Percentiles rank a stretch among this genome's conserved stretches.
These are phyloP conservation scores for Cystobasidium pallidum DNA, from an alignment of 1,284 basidiomycete species.

Conservation along the genomic window DNA sequence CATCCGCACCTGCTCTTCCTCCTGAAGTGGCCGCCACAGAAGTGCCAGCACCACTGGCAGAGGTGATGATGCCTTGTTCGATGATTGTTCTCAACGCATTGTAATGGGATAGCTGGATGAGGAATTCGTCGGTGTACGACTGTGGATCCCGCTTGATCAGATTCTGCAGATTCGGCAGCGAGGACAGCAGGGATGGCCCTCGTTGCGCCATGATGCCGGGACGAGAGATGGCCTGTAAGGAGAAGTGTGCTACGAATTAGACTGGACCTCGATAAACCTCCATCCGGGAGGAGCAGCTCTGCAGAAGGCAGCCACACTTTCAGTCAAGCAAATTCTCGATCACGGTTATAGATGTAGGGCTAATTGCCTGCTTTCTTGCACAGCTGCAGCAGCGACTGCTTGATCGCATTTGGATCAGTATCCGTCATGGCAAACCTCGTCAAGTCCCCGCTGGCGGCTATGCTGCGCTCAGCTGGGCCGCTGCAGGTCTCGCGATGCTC, in stretches of 20 bases:
- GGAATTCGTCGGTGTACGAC: conserved; percentile 92
- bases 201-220: conserved; percentile 41
- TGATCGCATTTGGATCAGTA: too few species aligned
- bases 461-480: conserved; percentile 9
- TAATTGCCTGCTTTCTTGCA: too few species aligned
- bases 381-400: too few species aligned
- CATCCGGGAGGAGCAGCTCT: too few species aligned
- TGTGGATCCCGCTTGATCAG: conserved; percentile 88
- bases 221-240: not conserved
- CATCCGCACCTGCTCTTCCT: conserved; percentile 62
- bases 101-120: conserved; percentile 99
- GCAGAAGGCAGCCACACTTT: conserved; percentile 4
- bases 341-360: too few species aligned
- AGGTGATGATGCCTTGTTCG: conserved; percentile 59
- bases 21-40: conserved; percentile 41
- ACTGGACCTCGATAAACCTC: too few species aligned
- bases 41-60: conserved; percentile 42
- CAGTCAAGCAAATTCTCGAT: not conserved
- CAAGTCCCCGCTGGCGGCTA: not conserved
- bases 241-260: not conserved
- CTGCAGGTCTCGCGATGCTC: conserved; percentile 1
- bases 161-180: conserved; percentile 79
- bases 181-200: conserved; percentile 60
- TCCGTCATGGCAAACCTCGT: conserved; percentile 16
- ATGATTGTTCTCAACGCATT: conserved; percentile 84